Conservation (phyloP, 257 asterid genomes). For the Primulina tabacum region DNA sequence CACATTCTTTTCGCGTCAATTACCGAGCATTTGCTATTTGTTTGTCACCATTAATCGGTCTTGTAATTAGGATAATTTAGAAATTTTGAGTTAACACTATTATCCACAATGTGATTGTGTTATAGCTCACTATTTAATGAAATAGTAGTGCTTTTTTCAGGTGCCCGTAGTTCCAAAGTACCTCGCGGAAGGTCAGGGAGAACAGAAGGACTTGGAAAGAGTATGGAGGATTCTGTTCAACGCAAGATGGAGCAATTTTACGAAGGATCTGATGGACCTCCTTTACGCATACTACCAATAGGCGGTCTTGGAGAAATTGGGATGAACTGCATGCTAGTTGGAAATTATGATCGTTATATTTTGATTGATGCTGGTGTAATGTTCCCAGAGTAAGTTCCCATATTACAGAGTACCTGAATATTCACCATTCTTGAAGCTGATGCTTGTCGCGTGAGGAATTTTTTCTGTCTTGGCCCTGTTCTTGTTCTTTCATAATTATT, state of each 20-base stretch:
- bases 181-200: conserved; percentile 53
- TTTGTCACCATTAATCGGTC: too few species aligned
- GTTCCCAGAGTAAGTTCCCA: conserved; percentile 87
- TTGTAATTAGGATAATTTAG: not conserved
- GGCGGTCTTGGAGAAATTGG: conserved; percentile 99
- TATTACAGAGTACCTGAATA: not conserved
- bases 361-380: conserved; percentile 95
- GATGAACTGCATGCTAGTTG: conserved; percentile 99
- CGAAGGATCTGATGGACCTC: conserved; percentile 97
- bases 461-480: not conserved
- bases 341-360: conserved; percentile 90
- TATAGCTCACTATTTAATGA: not conserved
- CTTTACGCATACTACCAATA: conserved; percentile 86
- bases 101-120: conserved; percentile 12
- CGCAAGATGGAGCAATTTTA: conserved; percentile 96
- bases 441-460: not conserved
- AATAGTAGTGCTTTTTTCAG: conserved; percentile 30
- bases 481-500: not conserved
- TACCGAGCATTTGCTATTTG: not conserved
- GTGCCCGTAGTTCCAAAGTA: conserved; percentile 44
- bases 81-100: too few species aligned
- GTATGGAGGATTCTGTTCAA: conserved; percentile 91
- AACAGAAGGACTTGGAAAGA: conserved; percentile 82
- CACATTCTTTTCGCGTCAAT: not conserved
- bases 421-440: conserved; percentile 10